phyloP scores from a whole-genome alignment of 2,329 filamentous ascomycete species.

The Fusarium sororula region DNA sequence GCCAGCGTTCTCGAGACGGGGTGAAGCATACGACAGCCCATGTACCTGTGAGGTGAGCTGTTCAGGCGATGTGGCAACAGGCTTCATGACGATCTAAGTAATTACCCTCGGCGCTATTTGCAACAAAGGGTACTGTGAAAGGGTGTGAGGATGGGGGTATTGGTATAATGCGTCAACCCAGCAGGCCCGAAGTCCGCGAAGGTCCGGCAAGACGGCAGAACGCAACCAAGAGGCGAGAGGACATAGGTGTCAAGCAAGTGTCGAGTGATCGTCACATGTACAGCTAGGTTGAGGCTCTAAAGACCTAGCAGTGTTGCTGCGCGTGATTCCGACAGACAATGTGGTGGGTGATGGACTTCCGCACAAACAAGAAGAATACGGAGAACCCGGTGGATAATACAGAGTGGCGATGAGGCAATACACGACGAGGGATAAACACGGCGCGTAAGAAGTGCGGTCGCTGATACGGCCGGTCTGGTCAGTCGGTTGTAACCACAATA shows the following conservation, averaged over 20 bases:
- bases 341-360: constrained; percentile 18
- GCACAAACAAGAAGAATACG: constrained; percentile 9
- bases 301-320: constrained; percentile 18
- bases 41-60: constrained; percentile 48
- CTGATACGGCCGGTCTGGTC: constrained; percentile 36
- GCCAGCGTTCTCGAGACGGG: constrained; percentile 17
- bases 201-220: constrained; percentile 15
- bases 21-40: constrained; percentile 43
- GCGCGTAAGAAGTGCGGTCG: constrained; percentile 36
- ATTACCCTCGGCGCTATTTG: constrained; percentile 28
- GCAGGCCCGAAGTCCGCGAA: constrained; percentile 1
- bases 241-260: constrained; percentile 23
- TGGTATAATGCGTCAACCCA: constrained; percentile 17
- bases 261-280: constrained; percentile 31
- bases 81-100: constrained; percentile 35
- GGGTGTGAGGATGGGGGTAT: constrained; percentile 28
- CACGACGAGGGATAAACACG: constrained; percentile 19
- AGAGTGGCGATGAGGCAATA: constrained; percentile 22
- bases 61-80: constrained; percentile 43
- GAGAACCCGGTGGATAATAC: constrained; percentile 1
- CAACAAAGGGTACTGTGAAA: constrained; percentile 18
- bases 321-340: constrained; percentile 21
- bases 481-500: constrained; percentile 21
- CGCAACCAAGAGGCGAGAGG: constrained; percentile 12
- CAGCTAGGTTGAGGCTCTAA: constrained; percentile 29